Percentiles rank a stretch among this genome's conserved stretches.
Conservation (phyloP, 2,329 filamentous ascomycete genomes). For the Diaporthe capsici region DNA sequence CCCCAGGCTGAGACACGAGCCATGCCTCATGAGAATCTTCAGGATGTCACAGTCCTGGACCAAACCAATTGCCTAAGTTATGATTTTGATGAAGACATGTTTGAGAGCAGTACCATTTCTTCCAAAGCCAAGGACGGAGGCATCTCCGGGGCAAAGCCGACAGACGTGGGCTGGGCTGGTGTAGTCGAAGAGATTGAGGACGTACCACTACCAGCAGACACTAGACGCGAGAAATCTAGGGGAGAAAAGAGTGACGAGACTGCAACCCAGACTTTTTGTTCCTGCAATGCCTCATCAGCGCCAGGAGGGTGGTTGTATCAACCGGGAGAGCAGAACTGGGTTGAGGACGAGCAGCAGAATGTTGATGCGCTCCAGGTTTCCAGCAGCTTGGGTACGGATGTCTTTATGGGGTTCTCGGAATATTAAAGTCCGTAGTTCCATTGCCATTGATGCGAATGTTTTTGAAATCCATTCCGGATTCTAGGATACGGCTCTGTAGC, state of each 20-base stretch:
- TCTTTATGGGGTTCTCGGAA: not conserved
- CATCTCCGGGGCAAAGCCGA: not conserved
- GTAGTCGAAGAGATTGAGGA: not conserved
- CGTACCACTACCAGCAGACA: accelerated
- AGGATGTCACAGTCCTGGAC: not conserved
- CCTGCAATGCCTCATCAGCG: not conserved
- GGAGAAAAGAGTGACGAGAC: no score
- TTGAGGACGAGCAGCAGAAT: not conserved
- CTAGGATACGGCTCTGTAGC: no score
- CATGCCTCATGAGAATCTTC: not conserved
- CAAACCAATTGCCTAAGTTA: no score
- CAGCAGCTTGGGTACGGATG: not conserved
- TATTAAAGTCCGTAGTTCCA: not conserved
- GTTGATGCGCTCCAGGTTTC: not conserved
- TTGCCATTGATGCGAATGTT: no score
- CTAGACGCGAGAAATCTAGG: accelerated
- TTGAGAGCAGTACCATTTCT: no score
- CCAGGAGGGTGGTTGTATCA: not conserved
- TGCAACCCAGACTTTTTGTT: no score
- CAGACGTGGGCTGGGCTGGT: not conserved
- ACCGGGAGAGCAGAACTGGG: not conserved
- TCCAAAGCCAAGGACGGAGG: accelerated
- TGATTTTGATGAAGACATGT: no score
- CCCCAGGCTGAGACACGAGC: no score
- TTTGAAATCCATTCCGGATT: no score